Evolutionary conservation across 345 rosid genomes (phyloP).

Genomic region (Litchi chinensis): DNA sequence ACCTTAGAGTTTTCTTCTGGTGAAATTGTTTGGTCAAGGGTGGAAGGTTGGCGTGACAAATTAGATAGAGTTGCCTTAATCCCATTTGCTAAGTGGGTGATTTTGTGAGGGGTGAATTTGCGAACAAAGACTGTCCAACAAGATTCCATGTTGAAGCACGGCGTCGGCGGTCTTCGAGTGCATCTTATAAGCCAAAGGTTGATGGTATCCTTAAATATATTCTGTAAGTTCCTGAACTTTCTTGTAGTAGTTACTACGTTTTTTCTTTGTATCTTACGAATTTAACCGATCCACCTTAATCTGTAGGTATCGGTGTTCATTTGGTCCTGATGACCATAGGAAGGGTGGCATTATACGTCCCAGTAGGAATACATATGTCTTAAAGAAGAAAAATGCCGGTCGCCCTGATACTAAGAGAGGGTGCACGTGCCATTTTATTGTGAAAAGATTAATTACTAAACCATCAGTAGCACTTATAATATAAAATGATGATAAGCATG

Average conservation of each 20-base stretch:
- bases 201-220: conserved; percentile 96
- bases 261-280: background rate
- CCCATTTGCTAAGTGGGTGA: conserved; percentile 87
- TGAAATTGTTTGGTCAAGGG: conserved; percentile 88
- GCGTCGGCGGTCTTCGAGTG: conserved; percentile 55
- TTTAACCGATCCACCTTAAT: conserved; percentile 24
- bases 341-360: conserved; percentile 88
- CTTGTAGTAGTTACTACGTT: conserved; percentile 13
- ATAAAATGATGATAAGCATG: conserved; percentile 85
- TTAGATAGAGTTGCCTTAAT: conserved; percentile 90
- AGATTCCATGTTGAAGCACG: conserved; percentile 96
- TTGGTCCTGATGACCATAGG: conserved; percentile 95
- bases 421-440: conserved; percentile 95
- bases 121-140: conserved; percentile 79
- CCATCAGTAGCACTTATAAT: conserved; percentile 86
- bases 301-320: conserved; percentile 96
- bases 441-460: conserved; percentile 88
- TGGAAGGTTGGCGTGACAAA: conserved; percentile 93
- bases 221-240: conserved; percentile 58
- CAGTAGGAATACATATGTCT: conserved; percentile 76
- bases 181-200: conserved; percentile 79
- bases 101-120: conserved; percentile 89
- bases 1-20: conserved; percentile 74
- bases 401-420: conserved; percentile 96
- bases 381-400: conserved; percentile 87